Percentiles rank a stretch among this genome's conserved stretches.
These are phyloP conservation scores for Podaxis rugospora DNA, from an alignment of 768 basidiomycete genomes.

Conservation along the genomic window DNA sequence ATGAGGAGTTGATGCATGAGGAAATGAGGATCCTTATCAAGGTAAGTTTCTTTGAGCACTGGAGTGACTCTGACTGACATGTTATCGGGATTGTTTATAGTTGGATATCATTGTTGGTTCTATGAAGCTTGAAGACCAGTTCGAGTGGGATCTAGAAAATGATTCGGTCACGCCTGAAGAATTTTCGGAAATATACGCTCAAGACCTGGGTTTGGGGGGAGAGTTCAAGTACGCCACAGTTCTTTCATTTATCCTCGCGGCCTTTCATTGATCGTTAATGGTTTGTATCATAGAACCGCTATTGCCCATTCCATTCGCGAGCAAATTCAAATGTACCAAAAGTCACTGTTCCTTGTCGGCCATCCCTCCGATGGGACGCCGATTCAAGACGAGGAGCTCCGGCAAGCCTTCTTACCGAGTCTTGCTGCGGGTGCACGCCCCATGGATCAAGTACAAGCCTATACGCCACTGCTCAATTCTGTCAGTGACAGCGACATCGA, in stretches of 20 bases:
- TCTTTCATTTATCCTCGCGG: neutral
- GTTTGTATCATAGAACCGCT: conserved; percentile 62
- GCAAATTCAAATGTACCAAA: conserved; percentile 88
- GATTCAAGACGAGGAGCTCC: conserved; percentile 88
- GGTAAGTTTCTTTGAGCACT: conserved; percentile 37
- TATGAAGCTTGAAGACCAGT: conserved; percentile 92
- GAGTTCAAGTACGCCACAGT: conserved; percentile 77
- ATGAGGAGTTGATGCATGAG: conserved; percentile 65
- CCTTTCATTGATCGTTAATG: neutral
- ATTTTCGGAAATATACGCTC: conserved; percentile 83
- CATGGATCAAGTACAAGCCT: conserved; percentile 71
- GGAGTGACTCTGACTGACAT: conserved; percentile 8
- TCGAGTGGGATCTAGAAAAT: conserved; percentile 96
- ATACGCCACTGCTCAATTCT: conserved; percentile 86
- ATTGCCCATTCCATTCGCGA: conserved; percentile 95
- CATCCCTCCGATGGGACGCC: conserved; percentile 77
- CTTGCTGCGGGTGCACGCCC: conserved; percentile 67
- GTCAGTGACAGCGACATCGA: conserved; percentile 89
- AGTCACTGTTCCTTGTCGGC: conserved; percentile 86
- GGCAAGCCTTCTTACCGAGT: conserved; percentile 84
- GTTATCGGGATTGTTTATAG: conserved; percentile 32
- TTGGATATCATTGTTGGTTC: conserved; percentile 93
- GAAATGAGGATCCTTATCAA: conserved; percentile 92
- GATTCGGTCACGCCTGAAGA: conserved; percentile 80
- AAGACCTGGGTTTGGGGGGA: conserved; percentile 83